Evolutionary conservation across 2,329 filamentous ascomycete genomes (phyloP), one percentile per base, ranked within the genome.

Genomic region (Paramyrothecium roridum): DNA sequence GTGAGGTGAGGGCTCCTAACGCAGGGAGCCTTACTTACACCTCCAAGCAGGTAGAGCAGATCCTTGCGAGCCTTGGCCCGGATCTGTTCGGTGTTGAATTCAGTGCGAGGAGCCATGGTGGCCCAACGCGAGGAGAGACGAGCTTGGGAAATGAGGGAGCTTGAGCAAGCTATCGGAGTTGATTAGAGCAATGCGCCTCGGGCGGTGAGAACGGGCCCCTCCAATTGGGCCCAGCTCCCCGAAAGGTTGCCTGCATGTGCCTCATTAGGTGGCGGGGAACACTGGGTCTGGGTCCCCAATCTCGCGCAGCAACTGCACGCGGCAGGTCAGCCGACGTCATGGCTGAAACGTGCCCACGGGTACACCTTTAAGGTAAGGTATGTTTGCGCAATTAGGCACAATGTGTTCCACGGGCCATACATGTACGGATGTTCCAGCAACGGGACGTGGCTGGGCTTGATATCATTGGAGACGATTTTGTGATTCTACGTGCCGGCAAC

Each of bases 21-120:
- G 33, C 54, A 59, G 76, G 73, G 57, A 63, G 60, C 59, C 60
- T 63, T 70, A 90, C 92, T 85, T 89, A 99, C 95, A 74, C 90
- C 88, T 83, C 98, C 93, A 59, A 99, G 88, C 65, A 98, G 86
- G 74, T 89, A 87, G 63, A 99, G 82, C 62, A 99, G 81, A 71
- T 97, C 91, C 72, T 92, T 92, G 59, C 92, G 88, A 62, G 92
- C 90, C 75, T 89, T 91, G 61, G 89, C 88, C 67, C 83, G 86
- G 70, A 95, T 85, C 68, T 91, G 85, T 64, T 89, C 85, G 57
- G 87, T 84, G 72, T 87, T 88, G 71, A 95, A 90, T 68, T 82
- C 83, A 70, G 77, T 78, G 74, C 84, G 83, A 76, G 86, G 86
- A 77, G 85, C 85, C 87, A 90, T 90, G 66, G 62, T 76, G 75